A percentile compares a stretch with the other conserved stretches of the same genome.
phyloP scores from a whole-genome alignment of 306 rosid species.

The Sicyos edulis region DNA sequence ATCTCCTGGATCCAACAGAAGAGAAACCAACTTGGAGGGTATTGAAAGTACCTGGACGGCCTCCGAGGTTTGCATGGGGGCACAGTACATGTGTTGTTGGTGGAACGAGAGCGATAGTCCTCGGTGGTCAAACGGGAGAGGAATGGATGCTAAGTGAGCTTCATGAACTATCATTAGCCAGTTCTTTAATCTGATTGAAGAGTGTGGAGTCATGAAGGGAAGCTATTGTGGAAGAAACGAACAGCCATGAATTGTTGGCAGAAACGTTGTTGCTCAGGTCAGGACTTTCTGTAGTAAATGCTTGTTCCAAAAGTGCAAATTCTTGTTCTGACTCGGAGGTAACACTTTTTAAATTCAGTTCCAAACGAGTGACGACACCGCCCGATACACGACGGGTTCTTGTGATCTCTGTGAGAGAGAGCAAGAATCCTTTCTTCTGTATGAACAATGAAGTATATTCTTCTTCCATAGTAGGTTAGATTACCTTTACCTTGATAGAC shows the following conservation, averaged over 20 bases:
- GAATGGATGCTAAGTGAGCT: no score
- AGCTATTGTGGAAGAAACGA: conserved; percentile 21
- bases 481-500: conserved; percentile 40
- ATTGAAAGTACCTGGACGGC: no score
- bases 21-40: no score
- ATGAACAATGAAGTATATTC: conserved; percentile 40
- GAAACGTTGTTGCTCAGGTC: conserved; percentile 29
- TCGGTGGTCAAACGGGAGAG: no score
- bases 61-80: no score
- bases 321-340: conserved; percentile 46
- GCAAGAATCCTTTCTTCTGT: conserved; percentile 41
- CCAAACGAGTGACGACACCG: conserved; percentile 30
- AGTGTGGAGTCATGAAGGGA: no score
- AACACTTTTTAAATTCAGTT: conserved; percentile 30
- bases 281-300: conserved; percentile 39
- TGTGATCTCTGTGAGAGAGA: conserved; percentile 31
- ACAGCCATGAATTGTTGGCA: conserved; percentile 28
- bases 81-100: no score
- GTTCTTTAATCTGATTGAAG: no score
- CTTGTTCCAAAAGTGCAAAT: conserved; percentile 34
- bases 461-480: conserved; percentile 44
- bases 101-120: no score
- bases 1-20: no score
- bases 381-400: conserved; percentile 17
- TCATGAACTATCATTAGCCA: no score